Conservation (phyloP, 176 grass and related monocot species). For the Stipa capillata region DNA sequence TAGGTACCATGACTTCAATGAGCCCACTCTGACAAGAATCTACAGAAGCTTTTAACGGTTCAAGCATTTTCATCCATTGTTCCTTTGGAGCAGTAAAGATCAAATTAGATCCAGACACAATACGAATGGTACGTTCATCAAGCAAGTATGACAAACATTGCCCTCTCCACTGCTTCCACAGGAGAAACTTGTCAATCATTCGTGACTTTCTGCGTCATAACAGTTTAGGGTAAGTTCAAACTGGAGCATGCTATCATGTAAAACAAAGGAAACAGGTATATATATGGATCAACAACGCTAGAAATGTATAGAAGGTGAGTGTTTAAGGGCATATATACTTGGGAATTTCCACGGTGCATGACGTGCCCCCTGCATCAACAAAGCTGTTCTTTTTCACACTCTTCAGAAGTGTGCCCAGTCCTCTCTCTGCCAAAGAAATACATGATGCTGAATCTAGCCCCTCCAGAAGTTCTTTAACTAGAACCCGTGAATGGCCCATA, state of each 20-base stretch:
- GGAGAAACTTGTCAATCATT: slow-evolving; percentile 24
- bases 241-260: not conserved
- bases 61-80: slow-evolving; percentile 68
- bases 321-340: slow-evolving; percentile 20
- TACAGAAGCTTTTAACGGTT: slow-evolving; percentile 28
- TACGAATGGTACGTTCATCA: slow-evolving; percentile 51
- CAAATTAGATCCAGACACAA: slow-evolving; percentile 64
- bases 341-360: not conserved
- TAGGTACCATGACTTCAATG: slow-evolving; percentile 52
- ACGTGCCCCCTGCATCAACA: not conserved
- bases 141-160: slow-evolving; percentile 60
- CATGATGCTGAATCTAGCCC: slow-evolving; percentile 25
- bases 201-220: slow-evolving; percentile 24
- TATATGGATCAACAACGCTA: not conserved
- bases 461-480: slow-evolving; percentile 53
- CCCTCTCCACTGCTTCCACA: slow-evolving; percentile 68
- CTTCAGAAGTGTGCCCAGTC: slow-evolving; percentile 29
- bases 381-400: slow-evolving; percentile 15
- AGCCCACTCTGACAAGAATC: slow-evolving; percentile 28
- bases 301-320: not conserved
- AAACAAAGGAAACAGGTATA: not conserved
- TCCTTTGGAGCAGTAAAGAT: slow-evolving; percentile 67
- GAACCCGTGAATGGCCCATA: slow-evolving; percentile 30
- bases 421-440: slow-evolving; percentile 41
- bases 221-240: slow-evolving; percentile 11